A percentile compares a stretch with the other conserved stretches of the same genome.
Conservation (phyloP, 202 grass and related monocot genomes). For the Saccharum hybrid region DNA sequence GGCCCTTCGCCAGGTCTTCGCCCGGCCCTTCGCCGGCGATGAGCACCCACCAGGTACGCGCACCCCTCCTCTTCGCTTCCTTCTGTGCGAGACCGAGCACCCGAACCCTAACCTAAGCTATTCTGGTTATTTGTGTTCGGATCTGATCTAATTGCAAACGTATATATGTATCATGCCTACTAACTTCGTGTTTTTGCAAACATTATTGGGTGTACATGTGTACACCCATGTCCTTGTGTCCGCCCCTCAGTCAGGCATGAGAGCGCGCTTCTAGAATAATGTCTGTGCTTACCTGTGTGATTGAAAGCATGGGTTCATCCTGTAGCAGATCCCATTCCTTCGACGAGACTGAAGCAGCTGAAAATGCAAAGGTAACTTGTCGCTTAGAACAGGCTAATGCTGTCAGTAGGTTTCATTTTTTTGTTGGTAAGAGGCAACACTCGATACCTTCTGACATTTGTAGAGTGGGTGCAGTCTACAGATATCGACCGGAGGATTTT, state of each 20-base stretch:
- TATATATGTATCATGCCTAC: not conserved
- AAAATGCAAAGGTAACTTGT: constrained; percentile 67
- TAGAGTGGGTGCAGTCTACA: constrained; percentile 53
- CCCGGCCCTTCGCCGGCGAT: not conserved
- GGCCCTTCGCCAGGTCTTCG: not conserved
- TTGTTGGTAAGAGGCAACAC: not conserved
- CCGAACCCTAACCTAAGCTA: not conserved
- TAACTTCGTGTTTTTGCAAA: not conserved
- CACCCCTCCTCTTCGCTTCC: not conserved
- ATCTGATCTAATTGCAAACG: not conserved
- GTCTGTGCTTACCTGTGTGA: constrained; percentile 62
- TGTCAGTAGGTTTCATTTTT: not conserved
- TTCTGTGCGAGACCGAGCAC: not conserved
- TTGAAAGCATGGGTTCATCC: constrained; percentile 90
- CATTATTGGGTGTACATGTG: not conserved
- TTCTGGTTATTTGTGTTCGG: not conserved
- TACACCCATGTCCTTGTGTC: not conserved
- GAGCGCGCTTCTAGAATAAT: constrained; percentile 51
- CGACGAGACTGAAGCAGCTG: constrained; percentile 67
- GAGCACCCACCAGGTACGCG: not conserved
- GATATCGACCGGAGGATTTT: constrained; percentile 79
- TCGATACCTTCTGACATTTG: constrained; percentile 35
- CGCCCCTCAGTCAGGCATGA: constrained; percentile 34
- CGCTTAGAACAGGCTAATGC: not conserved
- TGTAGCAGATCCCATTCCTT: constrained; percentile 85